Percentiles rank a stretch among this genome's conserved stretches.
phyloP scores from a whole-genome alignment of 2,329 filamentous ascomycete genomes.

The Thermoascus crustaceus region DNA sequence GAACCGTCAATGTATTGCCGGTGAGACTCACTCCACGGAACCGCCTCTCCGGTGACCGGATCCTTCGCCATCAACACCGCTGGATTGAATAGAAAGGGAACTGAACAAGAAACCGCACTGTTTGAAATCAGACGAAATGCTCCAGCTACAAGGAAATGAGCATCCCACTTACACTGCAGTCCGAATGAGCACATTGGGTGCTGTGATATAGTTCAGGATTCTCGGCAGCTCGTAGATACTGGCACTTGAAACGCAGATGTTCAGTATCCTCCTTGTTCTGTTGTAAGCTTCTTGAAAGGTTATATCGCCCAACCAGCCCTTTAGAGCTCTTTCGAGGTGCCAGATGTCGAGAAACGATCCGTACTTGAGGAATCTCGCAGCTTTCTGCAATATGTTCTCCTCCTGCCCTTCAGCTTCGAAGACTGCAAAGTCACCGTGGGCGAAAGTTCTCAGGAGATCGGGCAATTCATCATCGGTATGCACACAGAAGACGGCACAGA shows the following conservation, averaged over 20 bases:
- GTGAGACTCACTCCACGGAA: constrained; percentile 77
- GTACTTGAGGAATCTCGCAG: constrained; percentile 67
- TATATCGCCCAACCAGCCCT: constrained; percentile 69
- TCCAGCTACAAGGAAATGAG: neutral
- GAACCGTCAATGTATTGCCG: constrained; percentile 91
- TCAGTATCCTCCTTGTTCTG: constrained; percentile 81
- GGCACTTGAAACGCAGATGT: constrained; percentile 85
- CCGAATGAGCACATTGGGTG: constrained; percentile 92
- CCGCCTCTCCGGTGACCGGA: constrained; percentile 64
- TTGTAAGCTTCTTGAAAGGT: constrained; percentile 97
- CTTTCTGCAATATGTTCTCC: constrained; percentile 59
- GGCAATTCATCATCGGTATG: constrained; percentile 73
- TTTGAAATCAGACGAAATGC: constrained; percentile 10
- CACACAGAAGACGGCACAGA: constrained; percentile 70
- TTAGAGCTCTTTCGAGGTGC: constrained; percentile 75
- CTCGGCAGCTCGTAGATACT: constrained; percentile 80
- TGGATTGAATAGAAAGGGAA: constrained; percentile 76
- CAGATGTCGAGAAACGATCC: constrained; percentile 79
- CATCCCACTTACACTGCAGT: constrained; percentile 63
- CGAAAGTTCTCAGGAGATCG: constrained; percentile 59
- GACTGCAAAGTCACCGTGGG: constrained; percentile 70
- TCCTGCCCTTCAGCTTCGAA: constrained; percentile 58
- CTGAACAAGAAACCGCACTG: constrained; percentile 82
- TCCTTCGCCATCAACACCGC: constrained; percentile 77
- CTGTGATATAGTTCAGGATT: constrained; percentile 84